Percentiles rank a stretch among this genome's conserved stretches.
Evolutionary conservation across 371 early-diverging fungal species (phyloP).

Genomic region (Circinella umbellata): DNA sequence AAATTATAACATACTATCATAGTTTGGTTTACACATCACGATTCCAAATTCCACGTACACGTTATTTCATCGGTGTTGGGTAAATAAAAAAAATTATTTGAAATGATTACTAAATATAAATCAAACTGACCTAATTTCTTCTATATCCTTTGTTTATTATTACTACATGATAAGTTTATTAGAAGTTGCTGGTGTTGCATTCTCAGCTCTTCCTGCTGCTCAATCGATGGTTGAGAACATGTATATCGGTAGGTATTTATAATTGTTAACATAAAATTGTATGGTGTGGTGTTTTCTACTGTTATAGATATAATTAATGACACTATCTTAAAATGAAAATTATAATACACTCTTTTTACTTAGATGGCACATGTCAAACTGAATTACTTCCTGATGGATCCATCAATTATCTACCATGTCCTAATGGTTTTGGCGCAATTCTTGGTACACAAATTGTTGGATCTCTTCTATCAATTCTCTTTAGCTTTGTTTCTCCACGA

Average conservation of each 20-base stretch:
- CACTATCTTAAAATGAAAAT: too few species aligned
- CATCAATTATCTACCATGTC: constrained; percentile 49
- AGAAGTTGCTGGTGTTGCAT: constrained; percentile 30
- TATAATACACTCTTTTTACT: neutral
- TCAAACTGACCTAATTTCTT: too few species aligned
- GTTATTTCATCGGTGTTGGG: constrained; percentile 46
- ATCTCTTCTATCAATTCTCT: constrained; percentile 45
- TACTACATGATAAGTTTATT: constrained; percentile 19
- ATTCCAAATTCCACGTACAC: constrained; percentile 42
- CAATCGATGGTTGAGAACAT: constrained; percentile 33
- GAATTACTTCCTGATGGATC: constrained; percentile 43
- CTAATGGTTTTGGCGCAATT: constrained; percentile 57
- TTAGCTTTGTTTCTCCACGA: constrained; percentile 54
- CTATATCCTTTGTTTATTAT: neutral
- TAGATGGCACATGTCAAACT: constrained; percentile 48
- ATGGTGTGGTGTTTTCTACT: too few species aligned
- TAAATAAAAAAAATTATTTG: neutral
- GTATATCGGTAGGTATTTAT: constrained; percentile 20
- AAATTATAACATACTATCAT: neutral
- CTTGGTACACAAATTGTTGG: constrained; percentile 57
- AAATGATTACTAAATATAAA: too few species aligned
- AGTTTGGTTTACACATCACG: constrained; percentile 47
- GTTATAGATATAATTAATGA: too few species aligned
- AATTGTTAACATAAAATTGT: too few species aligned
- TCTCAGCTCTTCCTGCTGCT: constrained; percentile 25